Conservation (phyloP, 129 eudicot species). For the Cynara cardunculus region DNA sequence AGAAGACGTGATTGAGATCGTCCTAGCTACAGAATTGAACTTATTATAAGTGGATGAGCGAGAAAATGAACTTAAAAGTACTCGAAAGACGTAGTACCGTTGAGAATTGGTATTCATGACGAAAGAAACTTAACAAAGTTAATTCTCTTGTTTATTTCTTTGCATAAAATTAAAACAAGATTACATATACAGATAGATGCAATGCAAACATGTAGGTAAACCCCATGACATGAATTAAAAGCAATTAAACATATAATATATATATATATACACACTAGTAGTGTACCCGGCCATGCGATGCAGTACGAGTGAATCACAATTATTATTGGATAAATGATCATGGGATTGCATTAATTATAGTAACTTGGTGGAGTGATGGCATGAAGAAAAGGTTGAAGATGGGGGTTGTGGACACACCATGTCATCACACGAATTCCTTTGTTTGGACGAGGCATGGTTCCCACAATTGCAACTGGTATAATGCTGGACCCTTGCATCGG, state of each 20-base stretch:
- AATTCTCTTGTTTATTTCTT: too few relatives aligned
- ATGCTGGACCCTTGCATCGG: slow-evolving; percentile 59
- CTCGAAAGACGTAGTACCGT: too few relatives aligned
- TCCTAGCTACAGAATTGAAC: too few relatives aligned
- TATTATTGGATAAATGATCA: neutral
- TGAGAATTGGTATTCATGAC: too few relatives aligned
- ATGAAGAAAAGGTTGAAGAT: slow-evolving; percentile 34
- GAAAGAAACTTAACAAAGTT: too few relatives aligned
- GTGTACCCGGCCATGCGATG: too few relatives aligned
- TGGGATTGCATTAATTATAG: neutral
- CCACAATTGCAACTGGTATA: slow-evolving; percentile 50
- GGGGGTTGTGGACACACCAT: slow-evolving; percentile 51
- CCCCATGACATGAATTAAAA: neutral
- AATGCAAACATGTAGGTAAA: neutral
- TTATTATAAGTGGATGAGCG: too few relatives aligned
- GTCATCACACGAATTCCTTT: slow-evolving; percentile 54
- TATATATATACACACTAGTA: too few relatives aligned
- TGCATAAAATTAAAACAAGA: neutral
- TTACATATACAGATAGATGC: neutral
- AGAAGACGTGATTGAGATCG: too few relatives aligned
- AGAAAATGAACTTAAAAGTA: too few relatives aligned
- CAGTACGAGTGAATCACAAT: too few relatives aligned
- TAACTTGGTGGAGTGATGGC: neutral
- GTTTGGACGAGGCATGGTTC: slow-evolving; percentile 28
- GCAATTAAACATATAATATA: neutral